Evolutionary conservation across 176 grass and related monocot genomes (phyloP), one percentile per base, ranked within the genome.

Genomic region (Cymbopogon citratus): DNA sequence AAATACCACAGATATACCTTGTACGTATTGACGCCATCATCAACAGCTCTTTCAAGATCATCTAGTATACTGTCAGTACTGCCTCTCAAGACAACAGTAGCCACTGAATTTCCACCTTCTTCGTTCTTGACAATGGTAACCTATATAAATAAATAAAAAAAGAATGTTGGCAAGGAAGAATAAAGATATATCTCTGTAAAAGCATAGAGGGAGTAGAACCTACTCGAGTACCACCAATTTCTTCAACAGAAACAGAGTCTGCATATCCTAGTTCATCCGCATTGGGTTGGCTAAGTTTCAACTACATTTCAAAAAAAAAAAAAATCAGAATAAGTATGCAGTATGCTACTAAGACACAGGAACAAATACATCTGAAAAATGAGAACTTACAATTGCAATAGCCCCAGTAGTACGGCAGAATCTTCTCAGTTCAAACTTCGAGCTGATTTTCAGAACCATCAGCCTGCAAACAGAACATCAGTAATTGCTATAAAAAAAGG

Each of bases 1-100:
- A 62, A 6, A 59, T 46, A 36, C 26, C 6, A 68, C 10, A 36
- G 5, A 45, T 38, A 89, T 51, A 98, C 92, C 92, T 99, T 99
- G 82, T 91, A 99, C 18, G 91, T 91, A 86, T 99, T 99, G 68
- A 95, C 87, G 62, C 96, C 96, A 83, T 99, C 96, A 85, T 99
- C 96, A 51, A 95, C 91, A 75, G 91, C 96, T 90, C 92, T 95
- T 87, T 99, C 96, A 6, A 93, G 92, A 83, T 99, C 89, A 88
- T 99, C 96, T 69, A 99, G 75, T 79, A 99, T 99, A 80, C 91
- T 93, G 46, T 99, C 92, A 57, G 96, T 95, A 81, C 92, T 99
- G 61, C 92, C 92, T 85, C 96, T 74, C 74, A 95, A 87, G 46
- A 99, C 91, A 65, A 99, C 73, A 33, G 92, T 99, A 63, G 92